Conservation (phyloP, 495 filamentous ascomycete genomes). For the Podospora didyma region DNA sequence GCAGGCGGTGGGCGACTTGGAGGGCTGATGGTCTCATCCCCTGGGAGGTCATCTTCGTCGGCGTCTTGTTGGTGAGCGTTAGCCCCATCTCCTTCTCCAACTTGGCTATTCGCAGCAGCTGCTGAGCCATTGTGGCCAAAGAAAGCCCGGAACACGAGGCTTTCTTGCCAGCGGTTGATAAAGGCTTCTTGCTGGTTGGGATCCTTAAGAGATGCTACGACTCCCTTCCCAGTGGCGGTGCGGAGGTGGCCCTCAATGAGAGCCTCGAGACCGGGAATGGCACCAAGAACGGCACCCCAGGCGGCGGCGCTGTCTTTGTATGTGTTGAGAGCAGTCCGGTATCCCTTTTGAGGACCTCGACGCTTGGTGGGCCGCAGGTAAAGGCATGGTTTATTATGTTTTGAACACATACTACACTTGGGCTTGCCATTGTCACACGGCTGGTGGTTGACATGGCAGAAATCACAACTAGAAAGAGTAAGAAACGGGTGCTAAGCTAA, state of each 20-base stretch:
- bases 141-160: conserved; percentile 31
- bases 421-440: conserved; percentile 37
- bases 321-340: conserved; percentile 35
- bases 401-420: conserved; percentile 31
- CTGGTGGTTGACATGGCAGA: conserved; percentile 38
- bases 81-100: background rate
- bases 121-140: conserved; percentile 28
- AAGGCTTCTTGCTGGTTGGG: conserved; percentile 30
- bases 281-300: conserved; percentile 32
- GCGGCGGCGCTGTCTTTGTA: conserved; percentile 37
- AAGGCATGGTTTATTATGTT: conserved; percentile 34
- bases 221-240: conserved; percentile 18
- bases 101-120: background rate
- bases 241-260: conserved; percentile 32
- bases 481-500: conserved; percentile 1
- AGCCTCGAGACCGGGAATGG: conserved; percentile 34
- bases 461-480: conserved; percentile 27
- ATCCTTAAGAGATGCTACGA: conserved; percentile 31
- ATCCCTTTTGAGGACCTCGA: conserved; percentile 35
- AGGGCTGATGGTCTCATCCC: conserved; percentile 5
- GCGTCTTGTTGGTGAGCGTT: conserved; percentile 7
- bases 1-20: conserved; percentile 13
- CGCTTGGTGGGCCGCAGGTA: conserved; percentile 35
- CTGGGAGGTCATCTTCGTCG: conserved; percentile 10
- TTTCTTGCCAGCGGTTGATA: conserved; percentile 31